phyloP scores from a whole-genome alignment of 108 stramenopile genomes.

The Aureococcus anophagefferens region DNA sequence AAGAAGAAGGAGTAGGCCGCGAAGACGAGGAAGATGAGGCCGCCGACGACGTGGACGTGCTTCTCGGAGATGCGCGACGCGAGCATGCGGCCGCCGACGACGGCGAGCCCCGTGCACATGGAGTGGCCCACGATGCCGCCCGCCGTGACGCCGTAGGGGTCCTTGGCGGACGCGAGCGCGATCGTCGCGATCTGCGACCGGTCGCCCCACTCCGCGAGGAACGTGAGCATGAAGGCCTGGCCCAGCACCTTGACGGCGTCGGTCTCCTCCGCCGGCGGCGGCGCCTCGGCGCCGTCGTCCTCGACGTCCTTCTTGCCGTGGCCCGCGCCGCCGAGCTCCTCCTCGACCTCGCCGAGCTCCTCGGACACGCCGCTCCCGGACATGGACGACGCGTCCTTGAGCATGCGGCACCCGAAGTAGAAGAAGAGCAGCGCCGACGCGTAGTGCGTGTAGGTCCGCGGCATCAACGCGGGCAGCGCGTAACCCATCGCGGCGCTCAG shows the following conservation, averaged over 20 bases:
- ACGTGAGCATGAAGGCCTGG: slow-evolving; percentile 86
- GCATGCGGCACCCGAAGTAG: slow-evolving; percentile 90
- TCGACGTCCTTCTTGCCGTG: slow-evolving; percentile 21
- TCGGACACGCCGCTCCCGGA: slow-evolving; percentile 69
- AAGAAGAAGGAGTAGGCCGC: slow-evolving; percentile 80
- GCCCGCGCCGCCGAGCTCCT: slow-evolving; percentile 51
- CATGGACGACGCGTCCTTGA: slow-evolving; percentile 72
- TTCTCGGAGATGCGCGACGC: slow-evolving; percentile 87
- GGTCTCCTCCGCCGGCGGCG: background rate
- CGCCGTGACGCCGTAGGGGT: slow-evolving; percentile 85
- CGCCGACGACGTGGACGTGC: slow-evolving; percentile 77
- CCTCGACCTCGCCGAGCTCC: slow-evolving; percentile 96
- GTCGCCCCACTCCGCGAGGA: slow-evolving; percentile 99
- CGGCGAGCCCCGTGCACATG: slow-evolving; percentile 90
- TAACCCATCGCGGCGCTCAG: slow-evolving; percentile 79
- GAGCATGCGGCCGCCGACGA: slow-evolving; percentile 95
- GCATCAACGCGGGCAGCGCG: slow-evolving; percentile 76
- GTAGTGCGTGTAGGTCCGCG: slow-evolving; percentile 83
- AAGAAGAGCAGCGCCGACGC: slow-evolving; percentile 82
- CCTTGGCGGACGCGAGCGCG: slow-evolving; percentile 88
- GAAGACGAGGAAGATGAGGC: slow-evolving; percentile 84
- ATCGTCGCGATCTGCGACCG: slow-evolving; percentile 99
- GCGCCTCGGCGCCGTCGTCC: background rate
- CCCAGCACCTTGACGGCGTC: slow-evolving; percentile 43
- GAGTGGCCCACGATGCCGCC: slow-evolving; percentile 94